These are phyloP conservation scores for Termitomyces sp. DNA, from an alignment of 768 basidiomycete species.

Conservation along the genomic window DNA sequence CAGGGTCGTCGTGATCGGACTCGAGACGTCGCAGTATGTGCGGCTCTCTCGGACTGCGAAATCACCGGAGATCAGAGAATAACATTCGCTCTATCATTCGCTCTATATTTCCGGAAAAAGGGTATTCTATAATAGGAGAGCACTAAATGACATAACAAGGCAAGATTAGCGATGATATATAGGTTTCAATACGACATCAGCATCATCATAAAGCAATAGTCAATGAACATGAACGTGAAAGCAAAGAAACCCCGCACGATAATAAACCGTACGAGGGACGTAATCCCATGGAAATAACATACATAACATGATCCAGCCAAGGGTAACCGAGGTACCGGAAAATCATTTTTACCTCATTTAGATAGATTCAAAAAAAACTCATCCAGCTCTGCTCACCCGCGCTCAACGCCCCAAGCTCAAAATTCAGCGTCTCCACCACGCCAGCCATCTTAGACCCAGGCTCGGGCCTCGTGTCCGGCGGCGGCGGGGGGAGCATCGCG, in stretches of 20 bases:
- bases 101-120: neutral
- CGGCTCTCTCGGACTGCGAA: constrained; percentile 12
- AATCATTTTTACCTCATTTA: neutral
- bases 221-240: neutral
- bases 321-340: neutral
- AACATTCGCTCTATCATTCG: neutral
- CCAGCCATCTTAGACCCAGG: constrained; percentile 32
- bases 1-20: constrained; percentile 6
- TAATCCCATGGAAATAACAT: neutral
- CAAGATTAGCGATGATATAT: neutral
- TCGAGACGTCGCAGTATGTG: neutral
- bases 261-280: neutral
- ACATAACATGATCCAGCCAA: neutral
- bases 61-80: constrained; percentile 7
- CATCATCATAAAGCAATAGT: neutral
- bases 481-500: constrained; percentile 23
- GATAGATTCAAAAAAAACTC: constrained; percentile 36
- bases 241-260: neutral
- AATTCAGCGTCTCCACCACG: constrained; percentile 39
- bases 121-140: neutral
- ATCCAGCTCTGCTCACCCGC: constrained; percentile 40
- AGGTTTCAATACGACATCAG: neutral
- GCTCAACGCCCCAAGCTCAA: constrained; percentile 44
- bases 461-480: constrained; percentile 22
- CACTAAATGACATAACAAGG: neutral